A percentile compares a stretch with the other conserved stretches of the same genome.
Conservation (phyloP, 2,329 filamentous ascomycete genomes). For the Hypoxylon sp. region DNA sequence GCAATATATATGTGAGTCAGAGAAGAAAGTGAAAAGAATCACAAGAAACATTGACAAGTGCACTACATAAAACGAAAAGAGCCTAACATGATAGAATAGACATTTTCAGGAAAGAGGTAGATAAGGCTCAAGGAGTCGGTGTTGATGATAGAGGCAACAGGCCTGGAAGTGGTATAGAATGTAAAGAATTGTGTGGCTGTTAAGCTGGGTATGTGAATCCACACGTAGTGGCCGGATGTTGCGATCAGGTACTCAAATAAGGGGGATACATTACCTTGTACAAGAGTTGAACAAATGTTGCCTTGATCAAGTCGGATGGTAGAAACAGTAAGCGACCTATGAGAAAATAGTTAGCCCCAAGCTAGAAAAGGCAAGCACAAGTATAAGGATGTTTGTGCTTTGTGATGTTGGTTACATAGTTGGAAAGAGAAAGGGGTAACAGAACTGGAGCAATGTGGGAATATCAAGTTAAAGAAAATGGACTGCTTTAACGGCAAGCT, state of each 20-base stretch:
- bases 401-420: conserved; percentile 2
- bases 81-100: neutral
- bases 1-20: neutral
- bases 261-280: conserved; percentile 48
- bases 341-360: conserved; percentile 26
- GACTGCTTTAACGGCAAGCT: neutral
- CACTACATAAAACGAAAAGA: neutral
- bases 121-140: neutral
- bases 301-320: conserved; percentile 42
- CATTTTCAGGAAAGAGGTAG: neutral
- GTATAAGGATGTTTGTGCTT: neutral
- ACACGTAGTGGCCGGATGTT: neutral
- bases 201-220: neutral
- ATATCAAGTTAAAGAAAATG: neutral
- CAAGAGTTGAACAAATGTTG: conserved; percentile 49
- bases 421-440: neutral
- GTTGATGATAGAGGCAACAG: neutral
- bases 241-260: neutral
- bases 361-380: neutral
- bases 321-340: conserved; percentile 48
- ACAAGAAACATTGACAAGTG: neutral
- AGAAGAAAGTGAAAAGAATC: neutral
- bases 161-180: neutral
- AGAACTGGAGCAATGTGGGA: neutral
- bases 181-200: neutral